Conservation (phyloP, 2,329 filamentous ascomycete species). For the Beauveria scarabaeidicola region DNA sequence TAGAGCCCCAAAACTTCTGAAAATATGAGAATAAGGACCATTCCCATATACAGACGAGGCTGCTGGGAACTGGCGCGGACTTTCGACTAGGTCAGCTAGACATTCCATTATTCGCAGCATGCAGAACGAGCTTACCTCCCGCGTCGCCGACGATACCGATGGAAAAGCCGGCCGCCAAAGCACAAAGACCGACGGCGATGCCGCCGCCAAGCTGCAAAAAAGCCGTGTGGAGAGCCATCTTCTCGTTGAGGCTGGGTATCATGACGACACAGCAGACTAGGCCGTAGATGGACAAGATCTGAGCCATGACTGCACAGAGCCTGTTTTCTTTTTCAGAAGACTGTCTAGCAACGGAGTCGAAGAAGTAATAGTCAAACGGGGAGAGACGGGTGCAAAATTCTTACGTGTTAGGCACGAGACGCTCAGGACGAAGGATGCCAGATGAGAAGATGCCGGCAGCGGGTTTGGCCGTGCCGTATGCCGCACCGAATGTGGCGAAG, state of each 20-base stretch:
- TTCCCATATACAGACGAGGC: conserved; percentile 36
- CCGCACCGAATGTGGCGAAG: conserved; percentile 42
- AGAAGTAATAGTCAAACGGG: not conserved
- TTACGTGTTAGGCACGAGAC: conserved; percentile 35
- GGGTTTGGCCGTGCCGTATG: conserved; percentile 37
- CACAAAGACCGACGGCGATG: conserved; percentile 34
- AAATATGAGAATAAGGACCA: conserved; percentile 41
- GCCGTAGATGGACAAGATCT: conserved; percentile 40
- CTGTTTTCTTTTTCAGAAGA: conserved; percentile 9
- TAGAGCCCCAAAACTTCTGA: conserved; percentile 38
- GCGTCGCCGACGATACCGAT: conserved; percentile 39
- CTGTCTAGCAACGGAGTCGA: not conserved
- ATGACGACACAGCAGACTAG: conserved; percentile 38
- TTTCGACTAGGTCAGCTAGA: conserved; percentile 12
- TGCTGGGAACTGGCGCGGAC: conserved; percentile 39
- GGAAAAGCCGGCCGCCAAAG: conserved; percentile 37
- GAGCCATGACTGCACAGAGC: conserved; percentile 38
- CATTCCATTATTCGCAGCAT: not conserved
- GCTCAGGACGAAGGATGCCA: conserved; percentile 35
- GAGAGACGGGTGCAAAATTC: not conserved
- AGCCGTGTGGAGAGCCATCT: conserved; percentile 33
- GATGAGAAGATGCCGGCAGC: conserved; percentile 34
- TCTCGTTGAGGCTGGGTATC: conserved; percentile 30
- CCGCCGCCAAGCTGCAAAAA: conserved; percentile 37
- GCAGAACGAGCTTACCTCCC: conserved; percentile 26